Evolutionary conservation across 768 basidiomycete species (phyloP).

Genomic region (Panaeolus papilionaceus): DNA sequence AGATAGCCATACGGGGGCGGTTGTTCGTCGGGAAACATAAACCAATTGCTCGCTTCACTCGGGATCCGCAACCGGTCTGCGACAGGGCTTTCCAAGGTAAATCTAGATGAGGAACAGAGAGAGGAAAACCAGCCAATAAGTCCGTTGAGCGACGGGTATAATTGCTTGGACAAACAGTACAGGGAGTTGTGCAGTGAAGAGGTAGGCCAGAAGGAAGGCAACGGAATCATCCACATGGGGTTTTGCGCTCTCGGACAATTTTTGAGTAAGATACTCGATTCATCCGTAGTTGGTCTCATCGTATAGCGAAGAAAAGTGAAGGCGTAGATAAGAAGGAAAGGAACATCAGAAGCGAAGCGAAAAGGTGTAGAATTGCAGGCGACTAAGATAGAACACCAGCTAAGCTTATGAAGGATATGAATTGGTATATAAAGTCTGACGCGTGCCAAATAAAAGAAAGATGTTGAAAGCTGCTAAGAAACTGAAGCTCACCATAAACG

Average conservation of each 20-base stretch:
- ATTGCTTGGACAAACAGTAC: background rate
- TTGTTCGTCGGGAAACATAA: conserved; percentile 22
- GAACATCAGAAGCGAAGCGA: conserved; percentile 13
- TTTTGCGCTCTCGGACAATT: conserved; percentile 39
- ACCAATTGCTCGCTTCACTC: background rate
- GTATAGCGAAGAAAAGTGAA: conserved; percentile 19
- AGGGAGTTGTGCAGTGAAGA: conserved; percentile 13
- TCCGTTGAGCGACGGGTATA: conserved; percentile 8
- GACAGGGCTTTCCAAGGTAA: background rate
- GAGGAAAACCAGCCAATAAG: conserved; percentile 8
- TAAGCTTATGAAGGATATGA: background rate
- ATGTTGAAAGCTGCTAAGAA: background rate
- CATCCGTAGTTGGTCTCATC: conserved; percentile 36
- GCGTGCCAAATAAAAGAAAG: background rate
- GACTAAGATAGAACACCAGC: conserved; percentile 16
- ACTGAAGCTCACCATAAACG: background rate
- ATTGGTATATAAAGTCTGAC: background rate
- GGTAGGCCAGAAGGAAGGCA: conserved; percentile 65
- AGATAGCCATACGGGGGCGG: conserved; percentile 13
- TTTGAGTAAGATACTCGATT: conserved; percentile 31
- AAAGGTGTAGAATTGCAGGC: conserved; percentile 19
- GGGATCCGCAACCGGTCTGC: conserved; percentile 4
- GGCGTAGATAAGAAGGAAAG: conserved; percentile 9
- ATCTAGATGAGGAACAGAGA: background rate
- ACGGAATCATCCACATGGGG: conserved; percentile 64